Evolutionary conservation across 1,139 yeast species (phyloP), one percentile per base, ranked within the genome.

Genomic region (Pichia sp.): DNA sequence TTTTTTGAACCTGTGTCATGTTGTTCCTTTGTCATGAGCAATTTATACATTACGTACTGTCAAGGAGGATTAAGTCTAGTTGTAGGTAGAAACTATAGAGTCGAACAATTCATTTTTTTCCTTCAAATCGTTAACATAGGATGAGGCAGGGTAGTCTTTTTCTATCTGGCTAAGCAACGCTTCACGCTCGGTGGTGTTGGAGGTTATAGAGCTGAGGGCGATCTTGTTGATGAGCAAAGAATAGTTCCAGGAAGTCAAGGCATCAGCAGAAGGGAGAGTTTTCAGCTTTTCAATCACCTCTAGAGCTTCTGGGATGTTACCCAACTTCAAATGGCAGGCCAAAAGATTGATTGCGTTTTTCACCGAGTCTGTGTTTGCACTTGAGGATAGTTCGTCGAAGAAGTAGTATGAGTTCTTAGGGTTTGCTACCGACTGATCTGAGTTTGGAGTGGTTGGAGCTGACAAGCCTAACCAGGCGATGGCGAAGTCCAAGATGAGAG

Each of bases 181-280:
- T 2, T 40, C 50, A 41, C 57, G 55, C 12, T 60, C 57, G 31
- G 16, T 40, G 2, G 54, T 49, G 41, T 63, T 74, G 16, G 80
- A 81, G 60, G 76, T 71, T 62, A 81, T 71, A 55, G 78, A 75
- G 57, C 78, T 76, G 54, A 75, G 75, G 1, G 85, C 73, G 55
- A 84, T 77, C 65, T 77, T 73, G 66, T 79, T 79, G 52, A 85
- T 83, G 51, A 83, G 63, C 49, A 79, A 73, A 64, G 80, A 79
- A 20, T 75, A 77, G 45, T 63, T 60, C 63, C 67, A 66, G 53
- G 57, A 50, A 49, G 58, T 47, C 7, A 34, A 24, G 57, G 67
- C 46, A 14, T 48, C 46, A 24, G 27, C 64, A 64, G n/a, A 57
- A 63, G 55, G 66, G 63, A 52, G 62, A 60, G 48, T 69, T 71